A percentile compares a stretch with the other conserved stretches of the same genome.
Conservation (phyloP, 192 early-diverging fungal genomes). For the Irineochytrium annulatum region DNA sequence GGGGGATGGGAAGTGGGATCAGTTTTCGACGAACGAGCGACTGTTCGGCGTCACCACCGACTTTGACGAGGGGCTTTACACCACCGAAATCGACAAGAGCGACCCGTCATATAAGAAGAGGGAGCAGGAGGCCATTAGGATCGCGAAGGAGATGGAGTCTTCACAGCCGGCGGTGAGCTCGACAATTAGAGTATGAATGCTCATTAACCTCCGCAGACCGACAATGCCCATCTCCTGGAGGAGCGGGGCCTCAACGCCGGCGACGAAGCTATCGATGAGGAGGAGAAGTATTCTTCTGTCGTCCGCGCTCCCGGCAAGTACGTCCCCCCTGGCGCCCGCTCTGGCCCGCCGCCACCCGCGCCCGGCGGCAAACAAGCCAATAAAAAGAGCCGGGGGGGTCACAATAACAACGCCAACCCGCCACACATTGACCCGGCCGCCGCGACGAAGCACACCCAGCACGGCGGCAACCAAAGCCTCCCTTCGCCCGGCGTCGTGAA, state of each 20-base stretch:
- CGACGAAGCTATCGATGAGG: slow-evolving; percentile 73
- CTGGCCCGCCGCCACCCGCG: neutral
- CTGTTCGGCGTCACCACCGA: slow-evolving; percentile 94
- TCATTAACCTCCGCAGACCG: slow-evolving; percentile 33
- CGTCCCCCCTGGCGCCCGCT: slow-evolving; percentile 72
- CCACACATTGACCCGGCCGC: no score
- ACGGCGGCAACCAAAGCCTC: no score
- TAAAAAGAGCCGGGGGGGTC: no score
- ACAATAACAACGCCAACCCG: no score
- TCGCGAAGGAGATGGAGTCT: slow-evolving; percentile 88
- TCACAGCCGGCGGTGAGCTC: slow-evolving; percentile 23
- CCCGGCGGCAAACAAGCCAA: neutral
- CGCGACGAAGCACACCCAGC: no score
- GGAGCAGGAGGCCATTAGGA: slow-evolving; percentile 79
- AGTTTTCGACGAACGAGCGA: slow-evolving; percentile 90
- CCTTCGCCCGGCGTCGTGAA: no score
- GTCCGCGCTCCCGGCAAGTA: slow-evolving; percentile 72
- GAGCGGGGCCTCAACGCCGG: slow-evolving; percentile 71
- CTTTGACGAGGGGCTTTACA: slow-evolving; percentile 95
- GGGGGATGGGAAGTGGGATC: slow-evolving; percentile 75
- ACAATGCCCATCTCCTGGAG: slow-evolving; percentile 85
- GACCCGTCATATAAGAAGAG: slow-evolving; percentile 79
- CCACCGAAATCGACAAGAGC: slow-evolving; percentile 82
- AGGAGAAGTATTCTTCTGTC: slow-evolving; percentile 79
- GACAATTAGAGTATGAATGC: slow-evolving; percentile 16